Evolutionary conservation across 768 basidiomycete genomes (phyloP), one percentile per base, ranked within the genome.

Genomic region (Collybia mongolica): DNA sequence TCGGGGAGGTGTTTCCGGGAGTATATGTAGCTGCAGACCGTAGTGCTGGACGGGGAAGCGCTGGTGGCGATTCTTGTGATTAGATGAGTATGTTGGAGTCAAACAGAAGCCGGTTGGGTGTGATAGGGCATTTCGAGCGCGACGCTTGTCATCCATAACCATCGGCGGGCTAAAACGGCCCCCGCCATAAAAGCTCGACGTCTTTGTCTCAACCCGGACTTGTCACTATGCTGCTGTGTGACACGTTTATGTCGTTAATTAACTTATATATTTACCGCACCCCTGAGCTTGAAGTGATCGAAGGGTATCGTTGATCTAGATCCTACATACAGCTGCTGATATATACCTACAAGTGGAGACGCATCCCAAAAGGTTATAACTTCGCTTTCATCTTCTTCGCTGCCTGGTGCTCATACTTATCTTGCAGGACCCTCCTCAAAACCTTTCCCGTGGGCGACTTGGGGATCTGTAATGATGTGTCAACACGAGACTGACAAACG

Each of bases 381-480:
- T 72, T 74, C 6, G 62, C 60, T 51, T 62, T 66, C 6, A 52
- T 48, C 54, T 52, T 65, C 43, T 56, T 60, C 54, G 60, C 54
- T n/a, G 56, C 37, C 41, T 60, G 49, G 47, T 61, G 58, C 60
- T 87, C 83, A 55, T 84, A 79, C 36, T 66, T 68, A 11, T 86
- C 85, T 49, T 83, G 80, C 48, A 91, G 63, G 2, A 76, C 69
- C 17, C 86, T 70, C 6, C 87, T 75, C 39, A 90, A 63, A 1
- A 80, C 78, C 68, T 91, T 90, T 1, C 89, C 89, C 6, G 86
- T 88, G 0, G 84, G 83, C 0, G 77, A 79, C 56, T 88, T 90
- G 1, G 88, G 89, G 39, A 90, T 83, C 87, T 87, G 44, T 12
- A 29, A 44, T 26, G 52, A 20, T 26, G 3, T 19, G 44, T 26